Base-by-base conservation (phyloP, 1,284 basidiomycete species). In the Apiotrichum domesticum region DNA sequence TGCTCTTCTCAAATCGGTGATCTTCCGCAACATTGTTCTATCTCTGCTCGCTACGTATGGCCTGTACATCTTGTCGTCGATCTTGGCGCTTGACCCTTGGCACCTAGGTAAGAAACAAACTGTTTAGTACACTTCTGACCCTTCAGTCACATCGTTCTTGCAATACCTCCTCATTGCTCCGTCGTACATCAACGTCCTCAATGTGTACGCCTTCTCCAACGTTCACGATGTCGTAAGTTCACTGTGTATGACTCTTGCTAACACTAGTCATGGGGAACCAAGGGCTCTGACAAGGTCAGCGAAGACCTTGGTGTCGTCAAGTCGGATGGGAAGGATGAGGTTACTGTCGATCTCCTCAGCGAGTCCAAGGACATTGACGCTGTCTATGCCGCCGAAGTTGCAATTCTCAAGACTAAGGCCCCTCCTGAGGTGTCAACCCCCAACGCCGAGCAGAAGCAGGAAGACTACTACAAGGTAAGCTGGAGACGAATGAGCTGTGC, bases 161-260 rank as follows among this genome's bases (percentile, higher is more conserved):
- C 94, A 97, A 73, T 98, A 97, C 70, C 78, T 94, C 29, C 80
- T 98, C 54, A 84, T 95, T 15, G 87, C 90, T 0, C 94, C 95
- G 4, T 91, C 90, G 0, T 97, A 94, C 68, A 93, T 94, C 72
- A 84, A 87, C 55, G 87, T 96, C 13, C 81, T 95, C 58, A 95
- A 95, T 63, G 63, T 68, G 10, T 73, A 89, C 82, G 89, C 74
- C 6, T 79, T 92, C 66, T 86, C 87, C 15, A 92, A 93, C 72
- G 89, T 92, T 2, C 88, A 92, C 64, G 75, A 77, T 64, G 74
- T 77, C 4, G 81, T 82, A 62, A 61, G 80, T 78, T 6, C n/a
- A 33, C 35, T 49, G 35, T 29, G 34, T 7, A 61, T 33, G 46
- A 56, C n/a, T 51, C 29, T 39, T 39, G 40, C 55, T 44, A n/a